A percentile compares a stretch with the other conserved stretches of the same genome.
Conservation (phyloP, 257 asterid genomes). For the Scutellaria galericulata region DNA sequence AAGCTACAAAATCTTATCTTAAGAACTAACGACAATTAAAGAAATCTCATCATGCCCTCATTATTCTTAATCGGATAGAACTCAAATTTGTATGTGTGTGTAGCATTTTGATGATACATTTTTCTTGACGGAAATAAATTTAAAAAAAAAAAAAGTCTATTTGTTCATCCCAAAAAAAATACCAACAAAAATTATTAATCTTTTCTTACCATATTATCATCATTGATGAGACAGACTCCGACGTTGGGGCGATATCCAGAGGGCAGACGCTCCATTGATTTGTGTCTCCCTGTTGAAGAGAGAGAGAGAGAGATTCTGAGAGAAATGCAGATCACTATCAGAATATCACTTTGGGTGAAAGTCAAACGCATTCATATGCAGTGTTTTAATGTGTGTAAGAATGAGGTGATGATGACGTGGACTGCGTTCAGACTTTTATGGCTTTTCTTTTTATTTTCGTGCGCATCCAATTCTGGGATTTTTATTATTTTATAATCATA, state of each 20-base stretch:
- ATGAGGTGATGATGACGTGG: conserved; percentile 55
- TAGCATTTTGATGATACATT: too few relatives aligned
- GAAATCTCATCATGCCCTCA: conserved; percentile 19
- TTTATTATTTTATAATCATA: not conserved
- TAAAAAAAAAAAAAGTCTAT: not conserved
- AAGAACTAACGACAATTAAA: conserved; percentile 1
- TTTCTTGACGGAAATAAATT: too few relatives aligned
- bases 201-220: conserved; percentile 62
- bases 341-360: conserved; percentile 55
- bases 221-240: conserved; percentile 90
- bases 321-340: conserved; percentile 53
- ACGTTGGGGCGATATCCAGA: conserved; percentile 98
- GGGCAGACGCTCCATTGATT: conserved; percentile 93
- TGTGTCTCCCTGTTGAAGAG: conserved; percentile 22
- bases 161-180: not conserved
- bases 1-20: conserved; percentile 4
- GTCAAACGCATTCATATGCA: conserved; percentile 61
- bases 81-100: too few relatives aligned
- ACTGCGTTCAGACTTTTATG: conserved; percentile 37
- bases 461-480: conserved; percentile 44
- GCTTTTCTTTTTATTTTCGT: conserved; percentile 39
- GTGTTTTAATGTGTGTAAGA: conserved; percentile 42
- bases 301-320: not conserved
- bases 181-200: too few relatives aligned
- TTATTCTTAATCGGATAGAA: not conserved